Base-by-base conservation (phyloP, 2,329 filamentous ascomycete genomes). In the Xylariomycetidae sp. region DNA sequence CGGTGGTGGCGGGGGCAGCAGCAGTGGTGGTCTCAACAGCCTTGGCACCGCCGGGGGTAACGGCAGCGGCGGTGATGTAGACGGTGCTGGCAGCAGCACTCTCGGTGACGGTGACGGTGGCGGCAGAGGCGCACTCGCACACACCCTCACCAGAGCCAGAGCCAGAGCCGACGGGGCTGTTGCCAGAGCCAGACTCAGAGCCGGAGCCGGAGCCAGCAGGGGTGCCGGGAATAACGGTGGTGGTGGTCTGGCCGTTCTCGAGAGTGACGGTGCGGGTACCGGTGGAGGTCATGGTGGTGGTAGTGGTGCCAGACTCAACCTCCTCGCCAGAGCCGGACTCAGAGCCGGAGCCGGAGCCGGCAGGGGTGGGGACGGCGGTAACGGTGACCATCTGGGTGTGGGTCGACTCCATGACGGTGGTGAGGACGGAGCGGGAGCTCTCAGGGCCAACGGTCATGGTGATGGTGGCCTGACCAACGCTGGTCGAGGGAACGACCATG, bases 211-310 rank as follows among this genome's bases (percentile, higher is more conserved):
- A 39, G 29, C 29, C 38, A 14, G 25, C 6, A 6, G 37, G 36
- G 15, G 37, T 42, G 7, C 41, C 34, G 20, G 46, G 32, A 22
- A n/a, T 29, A 18, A 44, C 35, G 2, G 35, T 20, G 29, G 32
- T 39, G 5, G 40, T 36, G 18, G 40, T 35, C n/a, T 40, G 19
- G 26, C 41, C n/a, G n/a, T n/a, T 34, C 18, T 29, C 25, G 19
- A 56, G 38, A 29, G 53, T 56, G 31, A 56, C 48, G n/a, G 53
- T 56, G 22, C 50, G 49, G 20, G 53, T 56, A 10, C 51, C 50
- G 18, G 52, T 56, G 18, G 47, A 46, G 29, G 54, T 56, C 14
- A 39, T 32, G n/a, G 52, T 56, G 13, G 48, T 53, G 25, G 52
- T 54, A 9, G 53, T 53, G 27, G 53, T 56, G 20, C 35, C 39